Conservation (phyloP, 345 rosid genomes). For the Brassica rapa region DNA sequence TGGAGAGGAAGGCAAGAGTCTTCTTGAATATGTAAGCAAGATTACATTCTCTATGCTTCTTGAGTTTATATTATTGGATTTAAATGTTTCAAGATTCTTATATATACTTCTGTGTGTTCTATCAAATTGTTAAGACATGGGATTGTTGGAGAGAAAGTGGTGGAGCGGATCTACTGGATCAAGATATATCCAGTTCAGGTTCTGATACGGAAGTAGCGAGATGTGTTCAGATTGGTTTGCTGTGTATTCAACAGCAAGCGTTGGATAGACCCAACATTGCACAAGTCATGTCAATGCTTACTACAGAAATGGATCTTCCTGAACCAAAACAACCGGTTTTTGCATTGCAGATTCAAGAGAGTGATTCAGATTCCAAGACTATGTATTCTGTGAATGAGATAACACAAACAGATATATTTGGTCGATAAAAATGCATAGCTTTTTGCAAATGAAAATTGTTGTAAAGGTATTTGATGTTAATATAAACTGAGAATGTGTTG, state of each 20-base stretch:
- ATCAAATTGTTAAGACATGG: conserved; percentile 29
- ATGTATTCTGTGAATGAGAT: conserved; percentile 33
- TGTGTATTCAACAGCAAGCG: conserved; percentile 32
- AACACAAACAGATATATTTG: conserved; percentile 33
- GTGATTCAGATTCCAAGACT: conserved; percentile 33
- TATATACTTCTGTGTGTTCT: neutral
- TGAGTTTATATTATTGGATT: neutral
- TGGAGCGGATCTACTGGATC: conserved; percentile 35
- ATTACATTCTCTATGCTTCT: neutral
- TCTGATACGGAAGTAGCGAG: conserved; percentile 28
- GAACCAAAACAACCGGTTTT: conserved; percentile 36
- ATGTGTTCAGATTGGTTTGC: conserved; percentile 42
- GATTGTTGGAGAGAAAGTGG: conserved; percentile 29
- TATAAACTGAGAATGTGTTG: neutral
- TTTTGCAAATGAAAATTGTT: neutral
- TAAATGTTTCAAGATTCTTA: neutral
- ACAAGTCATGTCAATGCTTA: conserved; percentile 35
- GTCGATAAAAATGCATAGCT: conserved; percentile 12
- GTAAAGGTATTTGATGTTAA: conserved; percentile 1
- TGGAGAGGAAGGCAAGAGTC: conserved; percentile 41
- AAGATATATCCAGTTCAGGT: conserved; percentile 12
- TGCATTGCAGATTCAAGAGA: conserved; percentile 33
- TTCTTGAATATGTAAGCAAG: conserved; percentile 32
- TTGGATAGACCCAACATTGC: conserved; percentile 34
- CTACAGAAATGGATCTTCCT: conserved; percentile 20